Conservation (phyloP, 345 rosid species). For the Nasturtium officinale region DNA sequence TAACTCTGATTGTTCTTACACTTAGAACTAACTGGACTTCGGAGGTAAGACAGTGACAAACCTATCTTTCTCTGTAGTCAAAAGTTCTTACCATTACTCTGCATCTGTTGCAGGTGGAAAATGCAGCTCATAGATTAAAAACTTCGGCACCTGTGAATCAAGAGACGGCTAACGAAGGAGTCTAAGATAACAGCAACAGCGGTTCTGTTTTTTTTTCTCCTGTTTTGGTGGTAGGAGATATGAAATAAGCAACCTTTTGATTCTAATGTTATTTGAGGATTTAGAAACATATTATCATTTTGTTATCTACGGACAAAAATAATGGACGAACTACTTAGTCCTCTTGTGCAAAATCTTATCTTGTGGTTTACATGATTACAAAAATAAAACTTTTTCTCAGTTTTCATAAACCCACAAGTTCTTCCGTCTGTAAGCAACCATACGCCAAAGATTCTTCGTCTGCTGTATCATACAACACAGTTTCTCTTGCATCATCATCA, state of each 20-base stretch:
- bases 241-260: conserved; percentile 21
- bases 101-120: conserved; percentile 58
- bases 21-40: conserved; percentile 73
- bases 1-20: conserved; percentile 63
- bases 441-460: conserved; percentile 37
- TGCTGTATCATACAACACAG: conserved; percentile 29
- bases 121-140: conserved; percentile 56
- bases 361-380: conserved; percentile 31
- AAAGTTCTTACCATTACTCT: conserved; percentile 13
- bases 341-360: conserved; percentile 40
- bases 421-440: conserved; percentile 34
- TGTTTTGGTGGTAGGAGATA: conserved; percentile 8
- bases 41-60: conserved; percentile 54
- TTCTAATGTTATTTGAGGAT: background rate
- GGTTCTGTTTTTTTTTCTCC: background rate
- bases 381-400: background rate
- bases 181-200: conserved; percentile 22
- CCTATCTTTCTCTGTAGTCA: background rate
- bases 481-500: conserved; percentile 34
- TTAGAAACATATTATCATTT: conserved; percentile 25
- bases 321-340: conserved; percentile 27
- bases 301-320: conserved; percentile 26
- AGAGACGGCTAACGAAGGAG: conserved; percentile 30
- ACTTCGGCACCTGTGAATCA: conserved; percentile 49
- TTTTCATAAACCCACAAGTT: conserved; percentile 39